Base-by-base conservation (phyloP, 2,329 filamentous ascomycete genomes). In the Cladosporium sp. region DNA sequence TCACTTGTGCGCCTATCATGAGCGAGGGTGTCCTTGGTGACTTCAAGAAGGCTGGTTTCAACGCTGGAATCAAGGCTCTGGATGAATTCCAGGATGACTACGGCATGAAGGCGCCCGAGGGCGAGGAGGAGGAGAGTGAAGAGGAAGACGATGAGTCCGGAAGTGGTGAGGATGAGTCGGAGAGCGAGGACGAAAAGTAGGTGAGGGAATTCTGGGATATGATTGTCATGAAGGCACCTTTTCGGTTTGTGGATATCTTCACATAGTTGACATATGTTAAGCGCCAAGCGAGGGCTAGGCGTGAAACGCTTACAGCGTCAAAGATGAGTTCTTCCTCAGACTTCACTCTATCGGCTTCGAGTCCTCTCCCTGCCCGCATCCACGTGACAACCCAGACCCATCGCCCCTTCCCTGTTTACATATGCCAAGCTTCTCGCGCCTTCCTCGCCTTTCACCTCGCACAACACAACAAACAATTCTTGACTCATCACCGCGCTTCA, bases 1-100 rank as follows among this genome's bases (percentile, higher is more conserved):
- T 97, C 60, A 97, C 94, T 8, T 97, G 94, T 76, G 91, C 92
- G 23, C 89, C 90, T 18, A 86, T 92, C 58, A 90, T 97, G 86
- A 84, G 89, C 72, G 91, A 97, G 83, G 92, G 85, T 66, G 87
- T 97, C 71, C 86, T 90, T 72, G 88, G 88, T 70, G 88, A 90
- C 1, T 91, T 98, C 72, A 84, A 87, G 70, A 82, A 81, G 1
- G 88, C 88, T 65, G 93, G 93, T 0, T 99, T 96, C 82, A 89
- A 89, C 76, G 89, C 90, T 0, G 85, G 91, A 74, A 84, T 91
- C 46, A 89, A 89, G 74, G 83, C 89, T 30, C 83, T 98, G 58
- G 87, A 88, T 49, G 85, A 91, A 72, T 98, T 96, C 77, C 88
- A 96, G 76, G 92, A 97, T 69, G 91, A 93, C 73, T 98, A 98